Evolutionary conservation across 495 filamentous ascomycete genomes (phyloP).

Genomic region (Aspergillus taichungensis): DNA sequence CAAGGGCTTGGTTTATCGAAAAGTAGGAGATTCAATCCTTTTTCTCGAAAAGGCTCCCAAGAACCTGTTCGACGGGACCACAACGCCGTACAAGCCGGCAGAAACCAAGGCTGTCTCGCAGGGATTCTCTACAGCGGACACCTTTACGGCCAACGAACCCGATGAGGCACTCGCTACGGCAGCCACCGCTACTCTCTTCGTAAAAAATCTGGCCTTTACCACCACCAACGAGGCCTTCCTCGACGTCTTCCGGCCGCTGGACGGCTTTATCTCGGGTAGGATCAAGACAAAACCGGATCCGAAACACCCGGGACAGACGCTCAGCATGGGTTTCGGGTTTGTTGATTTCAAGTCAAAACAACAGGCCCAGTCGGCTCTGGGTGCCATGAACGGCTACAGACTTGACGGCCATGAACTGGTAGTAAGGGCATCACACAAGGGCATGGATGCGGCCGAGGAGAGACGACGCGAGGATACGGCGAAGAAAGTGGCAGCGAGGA

Average conservation of each 20-base stretch:
- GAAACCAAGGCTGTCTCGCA: slow-evolving; percentile 35
- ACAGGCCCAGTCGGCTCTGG: slow-evolving; percentile 68
- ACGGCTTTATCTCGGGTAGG: slow-evolving; percentile 74
- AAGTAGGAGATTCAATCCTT: slow-evolving; percentile 82
- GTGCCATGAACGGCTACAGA: slow-evolving; percentile 76
- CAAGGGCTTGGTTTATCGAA: slow-evolving; percentile 71
- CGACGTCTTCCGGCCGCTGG: slow-evolving; percentile 65
- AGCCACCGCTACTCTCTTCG: slow-evolving; percentile 73
- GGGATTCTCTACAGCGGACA: slow-evolving; percentile 47
- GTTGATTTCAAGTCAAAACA: slow-evolving; percentile 72
- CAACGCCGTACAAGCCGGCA: slow-evolving; percentile 16
- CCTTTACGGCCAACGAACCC: slow-evolving; percentile 43
- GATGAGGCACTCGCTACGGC: slow-evolving; percentile 51
- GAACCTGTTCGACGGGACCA: slow-evolving; percentile 54
- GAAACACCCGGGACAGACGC: slow-evolving; percentile 69
- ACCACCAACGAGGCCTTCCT: slow-evolving; percentile 68
- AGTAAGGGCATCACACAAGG: slow-evolving; percentile 77
- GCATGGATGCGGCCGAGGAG: slow-evolving; percentile 78
- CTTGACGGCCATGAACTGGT: slow-evolving; percentile 79
- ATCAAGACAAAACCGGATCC: slow-evolving; percentile 84
- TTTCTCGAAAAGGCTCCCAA: slow-evolving; percentile 92
- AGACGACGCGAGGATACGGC: slow-evolving; percentile 67
- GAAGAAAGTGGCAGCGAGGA: slow-evolving; percentile 61
- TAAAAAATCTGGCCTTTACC: slow-evolving; percentile 88
- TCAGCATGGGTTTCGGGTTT: slow-evolving; percentile 97